Conservation (phyloP, 192 early-diverging fungal genomes). For the Lobosporangium transversale region DNA sequence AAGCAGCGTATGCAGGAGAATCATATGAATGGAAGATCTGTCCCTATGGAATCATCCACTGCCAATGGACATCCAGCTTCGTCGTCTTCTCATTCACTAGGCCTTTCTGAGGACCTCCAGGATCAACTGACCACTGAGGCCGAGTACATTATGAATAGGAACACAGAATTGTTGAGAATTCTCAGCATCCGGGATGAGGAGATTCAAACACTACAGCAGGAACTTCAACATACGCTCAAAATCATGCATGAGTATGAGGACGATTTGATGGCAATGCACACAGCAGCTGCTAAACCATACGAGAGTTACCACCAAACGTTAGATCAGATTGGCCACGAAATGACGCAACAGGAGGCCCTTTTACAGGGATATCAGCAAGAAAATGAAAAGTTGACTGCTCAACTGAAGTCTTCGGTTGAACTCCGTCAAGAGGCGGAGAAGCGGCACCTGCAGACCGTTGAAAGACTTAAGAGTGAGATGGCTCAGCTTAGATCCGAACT, state of each 20-base stretch:
- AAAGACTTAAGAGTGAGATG: conserved; percentile 31
- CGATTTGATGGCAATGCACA: conserved; percentile 54
- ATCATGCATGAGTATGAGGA: conserved; percentile 53
- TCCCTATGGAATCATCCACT: conserved; percentile 4
- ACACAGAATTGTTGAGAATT: conserved; percentile 44
- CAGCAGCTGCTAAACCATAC: conserved; percentile 49
- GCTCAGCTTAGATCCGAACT: conserved; percentile 27
- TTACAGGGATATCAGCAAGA: conserved; percentile 48
- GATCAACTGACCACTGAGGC: conserved; percentile 47
- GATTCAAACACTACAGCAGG: conserved; percentile 46
- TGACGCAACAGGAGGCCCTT: conserved; percentile 52
- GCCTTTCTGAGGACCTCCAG: conserved; percentile 34
- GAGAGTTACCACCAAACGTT: conserved; percentile 45
- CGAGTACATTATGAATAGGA: conserved; percentile 52
- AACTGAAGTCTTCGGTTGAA: conserved; percentile 46
- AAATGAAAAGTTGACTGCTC: conserved; percentile 40
- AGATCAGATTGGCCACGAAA: conserved; percentile 49
- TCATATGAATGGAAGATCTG: neutral
- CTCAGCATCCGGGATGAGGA: conserved; percentile 48
- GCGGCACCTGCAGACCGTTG: conserved; percentile 38
- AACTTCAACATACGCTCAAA: conserved; percentile 48
- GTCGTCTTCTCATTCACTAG: conserved; percentile 30
- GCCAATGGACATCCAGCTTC: conserved; percentile 8
- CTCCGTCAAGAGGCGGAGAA: conserved; percentile 50
- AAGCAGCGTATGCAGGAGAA: conserved; percentile 18